Base-by-base conservation (phyloP, 2,329 filamentous ascomycete species). In the Fusarium sp. region DNA sequence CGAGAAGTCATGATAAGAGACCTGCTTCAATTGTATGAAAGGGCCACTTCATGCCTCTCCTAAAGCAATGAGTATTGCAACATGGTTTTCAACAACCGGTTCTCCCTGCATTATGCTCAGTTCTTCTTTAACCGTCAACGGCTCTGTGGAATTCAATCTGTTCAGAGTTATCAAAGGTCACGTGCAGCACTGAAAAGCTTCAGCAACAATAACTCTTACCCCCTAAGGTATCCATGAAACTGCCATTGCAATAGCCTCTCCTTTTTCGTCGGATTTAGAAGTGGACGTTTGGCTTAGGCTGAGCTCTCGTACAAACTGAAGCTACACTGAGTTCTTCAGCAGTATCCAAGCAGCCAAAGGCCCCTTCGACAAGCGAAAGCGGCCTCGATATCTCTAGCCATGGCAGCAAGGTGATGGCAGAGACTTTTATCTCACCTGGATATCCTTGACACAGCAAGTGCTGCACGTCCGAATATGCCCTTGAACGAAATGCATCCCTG, bases 1-100 rank as follows among this genome's bases (percentile, higher is more conserved):
- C 53, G n/a, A 38, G 52, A 32, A 41, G 46, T 60, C 27, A 33
- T 52, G 23, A 67, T 20, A 59, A 49, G 30, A 52, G n/a, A 35
- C 55, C 53, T 60, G 40, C 50, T 40, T 57, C 18, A 42, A 33
- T 33, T 50, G 48, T 72, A 67, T 65, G 56, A 57, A 65, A 60
- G 42, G 42, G 46, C 18, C 37, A 59, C 57, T 38, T 26, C 35
- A 49, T n/a, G 23, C 42, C 67, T 41, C 30, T 49, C 27, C 14
- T 27, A 12, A 23, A 27, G 23, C 11, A 15, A 26, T 12, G 23
- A 26, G 13, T 12, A 10, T 26, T 17, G 20, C 26, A 15, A 13
- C 15, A 14, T 26, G 18, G n/a, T 17, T n/a, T 20, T 52, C 15
- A 45, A n/a, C 27, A 12, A 35, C 18, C 18, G 20, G 52, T 10